phyloP scores from a whole-genome alignment of 192 early-diverging fungal genomes.

The Kappamyces sp. region DNA sequence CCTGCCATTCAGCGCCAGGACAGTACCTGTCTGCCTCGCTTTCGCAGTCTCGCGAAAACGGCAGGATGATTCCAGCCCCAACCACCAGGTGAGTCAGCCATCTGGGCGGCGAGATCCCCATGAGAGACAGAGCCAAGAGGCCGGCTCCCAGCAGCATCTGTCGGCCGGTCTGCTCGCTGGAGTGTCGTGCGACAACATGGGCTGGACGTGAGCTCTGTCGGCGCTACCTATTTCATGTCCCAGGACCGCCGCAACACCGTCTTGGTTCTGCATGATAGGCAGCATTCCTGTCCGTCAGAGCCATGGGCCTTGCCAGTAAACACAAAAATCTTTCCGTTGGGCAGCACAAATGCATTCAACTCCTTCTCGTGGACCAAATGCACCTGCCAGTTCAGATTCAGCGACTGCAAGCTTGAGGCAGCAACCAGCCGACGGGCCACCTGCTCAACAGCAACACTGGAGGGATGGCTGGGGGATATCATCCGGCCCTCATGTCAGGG shows the following conservation, averaged over 20 bases:
- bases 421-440: slow-evolving; percentile 67
- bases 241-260: slow-evolving; percentile 87
- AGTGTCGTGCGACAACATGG: slow-evolving; percentile 86
- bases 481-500: slow-evolving; percentile 56
- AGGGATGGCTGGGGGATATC: slow-evolving; percentile 60
- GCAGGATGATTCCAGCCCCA: slow-evolving; percentile 69
- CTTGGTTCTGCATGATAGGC: slow-evolving; percentile 68
- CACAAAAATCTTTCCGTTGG: slow-evolving; percentile 93
- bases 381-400: slow-evolving; percentile 83
- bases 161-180: slow-evolving; percentile 88
- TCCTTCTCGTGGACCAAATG: slow-evolving; percentile 77
- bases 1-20: no score
- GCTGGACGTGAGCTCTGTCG: slow-evolving; percentile 47
- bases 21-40: slow-evolving; percentile 91
- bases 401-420: slow-evolving; percentile 11
- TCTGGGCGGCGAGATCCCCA: no score
- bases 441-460: slow-evolving; percentile 54
- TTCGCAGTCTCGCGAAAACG: slow-evolving; percentile 84
- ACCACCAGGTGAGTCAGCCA: slow-evolving; percentile 55
- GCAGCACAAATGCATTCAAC: slow-evolving; percentile 90
- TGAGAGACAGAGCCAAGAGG: no score
- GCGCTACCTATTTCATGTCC: slow-evolving; percentile 65
- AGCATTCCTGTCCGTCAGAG: no score
- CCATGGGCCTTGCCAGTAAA: no score
- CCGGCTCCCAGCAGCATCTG: no score